Percentiles rank a stretch among this genome's conserved stretches.
These are phyloP conservation scores for Metarhizium humberi DNA, from an alignment of 2,329 filamentous ascomycete genomes.

Conservation along the genomic window DNA sequence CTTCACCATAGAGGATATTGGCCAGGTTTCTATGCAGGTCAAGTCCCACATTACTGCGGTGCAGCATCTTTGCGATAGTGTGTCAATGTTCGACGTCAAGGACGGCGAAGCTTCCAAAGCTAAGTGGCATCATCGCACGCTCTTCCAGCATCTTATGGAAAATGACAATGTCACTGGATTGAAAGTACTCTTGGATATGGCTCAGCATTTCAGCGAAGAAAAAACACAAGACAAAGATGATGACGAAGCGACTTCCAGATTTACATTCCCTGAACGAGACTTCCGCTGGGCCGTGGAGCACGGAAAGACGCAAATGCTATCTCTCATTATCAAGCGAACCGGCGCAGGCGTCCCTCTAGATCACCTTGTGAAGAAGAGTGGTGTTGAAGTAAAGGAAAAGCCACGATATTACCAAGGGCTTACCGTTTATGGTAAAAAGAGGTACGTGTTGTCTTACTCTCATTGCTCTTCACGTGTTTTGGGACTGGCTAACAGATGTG, in stretches of 20 bases:
- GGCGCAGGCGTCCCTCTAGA: conserved; percentile 64
- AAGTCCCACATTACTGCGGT: conserved; percentile 53
- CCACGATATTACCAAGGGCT: conserved; percentile 69
- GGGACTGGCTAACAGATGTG: not conserved
- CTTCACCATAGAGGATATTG: conserved; percentile 70
- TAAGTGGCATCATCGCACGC: conserved; percentile 5
- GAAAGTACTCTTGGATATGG: conserved; percentile 47
- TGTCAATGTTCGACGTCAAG: conserved; percentile 22
- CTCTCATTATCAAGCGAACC: conserved; percentile 53
- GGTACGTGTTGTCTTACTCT: conserved; percentile 18
- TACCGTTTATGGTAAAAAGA: conserved; percentile 65
- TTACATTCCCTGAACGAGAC: conserved; percentile 27
- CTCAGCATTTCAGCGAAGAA: conserved; percentile 31
- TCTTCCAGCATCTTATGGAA: conserved; percentile 37
- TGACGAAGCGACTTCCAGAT: conserved; percentile 17
- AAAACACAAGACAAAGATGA: conserved; percentile 23
- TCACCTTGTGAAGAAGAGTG: conserved; percentile 54
- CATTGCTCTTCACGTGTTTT: not conserved
- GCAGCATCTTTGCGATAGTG: conserved; percentile 35
- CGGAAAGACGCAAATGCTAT: conserved; percentile 48
- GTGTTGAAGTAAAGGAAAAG: conserved; percentile 52
- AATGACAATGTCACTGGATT: conserved; percentile 46
- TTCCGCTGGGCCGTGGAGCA: conserved; percentile 35
- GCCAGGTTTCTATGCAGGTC: conserved; percentile 58
- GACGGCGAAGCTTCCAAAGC: conserved; percentile 15